Evolutionary conservation across 305 asterid genomes (phyloP), one percentile per base, ranked within the genome.

Genomic region (Solanum hybrid): DNA sequence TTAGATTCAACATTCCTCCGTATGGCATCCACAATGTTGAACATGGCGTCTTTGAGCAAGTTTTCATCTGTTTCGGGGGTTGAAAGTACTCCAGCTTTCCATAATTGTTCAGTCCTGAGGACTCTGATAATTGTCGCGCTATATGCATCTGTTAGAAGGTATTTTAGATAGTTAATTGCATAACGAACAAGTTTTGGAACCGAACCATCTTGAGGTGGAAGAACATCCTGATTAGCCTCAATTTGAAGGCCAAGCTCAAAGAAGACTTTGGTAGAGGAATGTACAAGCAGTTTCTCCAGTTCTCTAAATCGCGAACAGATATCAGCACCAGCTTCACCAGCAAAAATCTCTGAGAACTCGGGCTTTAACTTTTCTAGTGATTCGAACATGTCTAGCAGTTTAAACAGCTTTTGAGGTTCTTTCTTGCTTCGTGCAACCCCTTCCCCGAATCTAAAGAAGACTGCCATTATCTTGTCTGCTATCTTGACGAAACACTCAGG

Each of bases 391-490:
- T 96, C 98, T n/a, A 96, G 83, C 13, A 96, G 99, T 93, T 95
- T 96, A 93, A 96, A 96, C 20, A 96, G 92, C 92, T 96, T 96
- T 91, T 96, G 98, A 22, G 99, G 96, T 61, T 95, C 98, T 89
- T 94, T 96, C n/a, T 90, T 93, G 92, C 99, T 94, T 82, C 99
- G 89, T 8, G 99, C 96, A 4, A 95, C 95, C 40, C 98, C 99
- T 89, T 96, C 99, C 0, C 97, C 99, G 31, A 96, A 96, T 14
- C 98, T 92, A 87, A 96, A 96, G 92, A 96, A 96, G 89, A 96
- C 99, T 1, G 98, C 99, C 98, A 95, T 95, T 93, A 96, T 96
- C 89, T 95, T 96, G 93, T 96, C 99, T 0, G 99, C 93, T 3
- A 95, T 95, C 94, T 95, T 96, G 89, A 92, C 93, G 92, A 95